A percentile compares a stretch with the other conserved stretches of the same genome.
Evolutionary conservation across 2,329 filamentous ascomycete genomes (phyloP).

Genomic region (Arthrobotrys musiformis): DNA sequence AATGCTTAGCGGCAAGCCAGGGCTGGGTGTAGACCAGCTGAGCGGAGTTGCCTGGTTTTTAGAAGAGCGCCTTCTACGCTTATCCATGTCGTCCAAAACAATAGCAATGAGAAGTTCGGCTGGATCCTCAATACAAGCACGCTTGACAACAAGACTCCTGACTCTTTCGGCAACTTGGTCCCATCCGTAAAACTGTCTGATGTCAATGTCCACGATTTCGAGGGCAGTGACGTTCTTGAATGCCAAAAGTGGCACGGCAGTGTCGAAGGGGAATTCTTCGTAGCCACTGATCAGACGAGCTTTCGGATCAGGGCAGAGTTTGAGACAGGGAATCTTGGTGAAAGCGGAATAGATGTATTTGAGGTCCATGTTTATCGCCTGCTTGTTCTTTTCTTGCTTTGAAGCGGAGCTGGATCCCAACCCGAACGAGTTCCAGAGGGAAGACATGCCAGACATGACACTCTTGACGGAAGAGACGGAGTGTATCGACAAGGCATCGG

Average conservation of each 20-base stretch:
- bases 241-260: conserved; percentile 91
- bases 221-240: conserved; percentile 97
- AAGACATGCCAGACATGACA: conserved; percentile 96
- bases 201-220: conserved; percentile 95
- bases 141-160: conserved; percentile 86
- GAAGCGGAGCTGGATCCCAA: conserved; percentile 82
- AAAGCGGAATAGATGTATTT: conserved; percentile 98
- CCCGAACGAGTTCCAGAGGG: conserved; percentile 88
- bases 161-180: conserved; percentile 92
- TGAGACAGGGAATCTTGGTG: conserved; percentile 94
- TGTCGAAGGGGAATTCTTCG: conserved; percentile 98
- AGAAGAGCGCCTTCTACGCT: conserved; percentile 84
- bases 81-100: conserved; percentile 95
- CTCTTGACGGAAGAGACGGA: conserved; percentile 97
- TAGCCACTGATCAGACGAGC: conserved; percentile 90
- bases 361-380: conserved; percentile 82
- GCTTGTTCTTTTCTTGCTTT: conserved; percentile 89
- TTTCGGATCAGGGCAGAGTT: conserved; percentile 90
- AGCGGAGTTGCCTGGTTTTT: conserved; percentile 85
- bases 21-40: conserved; percentile 70
- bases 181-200: conserved; percentile 97
- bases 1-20: conserved; percentile 54
- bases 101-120: conserved; percentile 91
- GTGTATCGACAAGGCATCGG: conserved; percentile 89
- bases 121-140: conserved; percentile 87